These are phyloP conservation scores for Wickerhamiella parazyma DNA, from an alignment of 805 yeast species.

Conservation along the genomic window DNA sequence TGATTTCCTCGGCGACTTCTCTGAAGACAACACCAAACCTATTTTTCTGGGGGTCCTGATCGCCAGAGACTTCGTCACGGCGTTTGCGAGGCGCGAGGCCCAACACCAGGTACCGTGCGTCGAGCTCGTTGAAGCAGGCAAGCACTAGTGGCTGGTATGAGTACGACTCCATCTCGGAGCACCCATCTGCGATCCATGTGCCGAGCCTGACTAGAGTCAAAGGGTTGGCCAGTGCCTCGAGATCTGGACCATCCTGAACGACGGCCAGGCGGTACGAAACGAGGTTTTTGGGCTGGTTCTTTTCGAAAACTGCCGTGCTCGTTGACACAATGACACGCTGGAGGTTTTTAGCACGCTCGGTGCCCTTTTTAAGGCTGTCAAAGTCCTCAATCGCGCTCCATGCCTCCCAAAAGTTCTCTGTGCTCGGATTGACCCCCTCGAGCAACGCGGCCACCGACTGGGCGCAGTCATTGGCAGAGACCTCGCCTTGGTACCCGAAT, in stretches of 20 bases:
- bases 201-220: constrained; percentile 73
- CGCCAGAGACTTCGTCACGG: constrained; percentile 24
- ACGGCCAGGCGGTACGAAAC: constrained; percentile 76
- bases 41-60: constrained; percentile 29
- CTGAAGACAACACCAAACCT: constrained; percentile 87
- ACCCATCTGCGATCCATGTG: constrained; percentile 79
- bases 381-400: constrained; percentile 48
- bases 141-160: constrained; percentile 64
- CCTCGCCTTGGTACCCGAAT: constrained; percentile 74
- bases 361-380: constrained; percentile 50
- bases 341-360: constrained; percentile 68
- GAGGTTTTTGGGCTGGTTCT: constrained; percentile 63
- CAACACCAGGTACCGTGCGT: constrained; percentile 72
- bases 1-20: constrained; percentile 67
- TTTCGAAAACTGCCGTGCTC: constrained; percentile 80
- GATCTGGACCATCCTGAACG: constrained; percentile 75
- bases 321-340: constrained; percentile 77
- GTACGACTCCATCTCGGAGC: constrained; percentile 56
- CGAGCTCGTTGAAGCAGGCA: constrained; percentile 61
- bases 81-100: constrained; percentile 82
- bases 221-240: constrained; percentile 70
- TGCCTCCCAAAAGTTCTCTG: constrained; percentile 54
- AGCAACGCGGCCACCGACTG: constrained; percentile 76
- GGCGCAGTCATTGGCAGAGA: constrained; percentile 86
- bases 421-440: constrained; percentile 41